A percentile compares a stretch with the other conserved stretches of the same genome.
phyloP scores from a whole-genome alignment of 192 early-diverging fungal genomes.

The Gigaspora rosea region DNA sequence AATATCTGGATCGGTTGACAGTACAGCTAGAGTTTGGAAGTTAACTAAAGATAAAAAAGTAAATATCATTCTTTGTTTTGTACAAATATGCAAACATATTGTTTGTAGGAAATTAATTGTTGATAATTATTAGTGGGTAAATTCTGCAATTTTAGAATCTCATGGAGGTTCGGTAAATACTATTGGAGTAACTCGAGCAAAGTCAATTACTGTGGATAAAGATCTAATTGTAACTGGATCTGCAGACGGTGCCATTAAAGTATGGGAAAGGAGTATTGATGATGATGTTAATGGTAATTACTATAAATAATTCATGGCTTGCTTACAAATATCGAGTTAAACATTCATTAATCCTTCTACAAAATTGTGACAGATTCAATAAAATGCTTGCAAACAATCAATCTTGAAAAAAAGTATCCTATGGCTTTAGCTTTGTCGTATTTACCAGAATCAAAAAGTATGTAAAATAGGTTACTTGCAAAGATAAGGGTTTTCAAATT shows the following conservation, averaged over 20 bases:
- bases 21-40: conserved; percentile 77
- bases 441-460: conserved; percentile 63
- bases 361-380: conserved; percentile 41
- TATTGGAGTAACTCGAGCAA: conserved; percentile 58
- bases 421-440: conserved; percentile 67
- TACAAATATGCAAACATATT: not conserved
- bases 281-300: conserved; percentile 39
- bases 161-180: conserved; percentile 69
- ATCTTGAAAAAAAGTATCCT: conserved; percentile 65
- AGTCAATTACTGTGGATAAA: conserved; percentile 39
- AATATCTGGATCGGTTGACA: conserved; percentile 80
- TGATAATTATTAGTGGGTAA: conserved; percentile 52
- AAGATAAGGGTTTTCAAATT: too few species aligned
- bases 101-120: conserved; percentile 6
- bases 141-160: conserved; percentile 66
- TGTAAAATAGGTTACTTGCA: too few species aligned
- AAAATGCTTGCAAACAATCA: conserved; percentile 68
- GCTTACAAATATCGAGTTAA: not conserved
- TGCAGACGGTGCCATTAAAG: conserved; percentile 68
- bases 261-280: conserved; percentile 62
- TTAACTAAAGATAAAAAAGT: conserved; percentile 30
- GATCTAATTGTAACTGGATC: conserved; percentile 70
- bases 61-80: conserved; percentile 5
- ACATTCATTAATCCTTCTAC: not conserved
- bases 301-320: not conserved